Base-by-base conservation (phyloP, 2,329 filamentous ascomycete species). In the Alternaria brassicae region DNA sequence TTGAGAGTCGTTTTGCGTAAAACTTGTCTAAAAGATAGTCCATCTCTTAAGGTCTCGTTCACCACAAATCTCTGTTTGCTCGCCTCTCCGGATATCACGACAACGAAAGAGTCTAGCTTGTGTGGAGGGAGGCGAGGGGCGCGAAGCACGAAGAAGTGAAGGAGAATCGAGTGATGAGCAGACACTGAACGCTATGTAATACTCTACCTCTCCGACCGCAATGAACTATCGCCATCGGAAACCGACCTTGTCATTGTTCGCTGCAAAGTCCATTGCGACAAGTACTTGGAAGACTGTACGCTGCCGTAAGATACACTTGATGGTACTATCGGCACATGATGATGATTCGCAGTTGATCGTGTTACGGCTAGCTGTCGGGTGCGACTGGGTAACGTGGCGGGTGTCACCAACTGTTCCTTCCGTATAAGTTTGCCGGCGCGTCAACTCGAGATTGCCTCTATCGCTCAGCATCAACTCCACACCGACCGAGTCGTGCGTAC, bases 21-120 rank as follows among this genome's bases (percentile, higher is more conserved):
- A 48, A 47, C 52, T 13, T 45, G 17, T 21, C 10, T 25, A 13
- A 48, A 37, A 30, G 41, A 54, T 17, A 15, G n/a, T 17, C 30
- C 17, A 15, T 12, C 12, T 36, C 12, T 47, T 17, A 17, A 41
- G 40, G 13, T 42, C 23, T 45, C 25, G 8, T 34, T 58, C 50
- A 48, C 36, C 21, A 6, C 28, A 30, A 10, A 32, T 32, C 21
- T 41, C 25, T 30, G 56, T 53, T 58, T 58, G 56, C 50, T 23
- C 28, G 30, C 17, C 23, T 21, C 36, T 21, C 25, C 13, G 25
- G 3, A 17, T 3, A 13, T 6, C 23, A 39, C 32, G 25, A n/a
- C 25, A 10, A 52, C n/a, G 36, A 23, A 4, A 41, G 25, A 27
- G 6, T 19, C 4, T 17, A n/a, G 32, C 23, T 4, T 15, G 15